Evolutionary conservation across 2,329 filamentous ascomycete species (phyloP).

Genomic region (Scleromitrula shiraiana): DNA sequence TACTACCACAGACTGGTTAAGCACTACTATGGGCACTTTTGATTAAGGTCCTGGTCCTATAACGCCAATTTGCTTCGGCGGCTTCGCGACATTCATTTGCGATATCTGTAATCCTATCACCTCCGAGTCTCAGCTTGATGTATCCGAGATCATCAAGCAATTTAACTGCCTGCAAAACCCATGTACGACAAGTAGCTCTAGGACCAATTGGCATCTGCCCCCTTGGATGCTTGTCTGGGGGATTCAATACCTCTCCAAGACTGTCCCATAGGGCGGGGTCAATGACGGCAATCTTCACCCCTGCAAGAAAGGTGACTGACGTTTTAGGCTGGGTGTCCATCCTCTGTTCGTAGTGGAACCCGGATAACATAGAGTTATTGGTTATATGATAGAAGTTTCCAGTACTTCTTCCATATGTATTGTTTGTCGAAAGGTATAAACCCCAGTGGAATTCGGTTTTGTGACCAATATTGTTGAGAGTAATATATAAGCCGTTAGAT

Average conservation of each 20-base stretch:
- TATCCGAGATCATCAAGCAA: not conserved
- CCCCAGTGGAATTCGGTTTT: not conserved
- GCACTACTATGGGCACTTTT: not conserved
- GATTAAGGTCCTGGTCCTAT: not conserved
- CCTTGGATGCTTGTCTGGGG: not conserved
- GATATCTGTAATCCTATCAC: not conserved
- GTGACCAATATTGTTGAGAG: not conserved
- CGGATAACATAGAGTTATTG: not conserved
- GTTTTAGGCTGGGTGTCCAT: not conserved
- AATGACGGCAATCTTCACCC: not conserved
- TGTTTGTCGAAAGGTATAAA: not conserved
- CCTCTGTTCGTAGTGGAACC: not conserved
- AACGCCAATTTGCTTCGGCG: not conserved
- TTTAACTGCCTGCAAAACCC: not conserved
- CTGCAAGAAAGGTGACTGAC: not conserved
- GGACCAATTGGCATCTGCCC: not conserved
- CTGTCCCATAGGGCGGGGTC: not conserved
- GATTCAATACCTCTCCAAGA: not conserved
- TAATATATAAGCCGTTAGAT: not conserved
- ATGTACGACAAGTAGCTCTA: not conserved
- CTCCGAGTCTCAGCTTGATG: not conserved
- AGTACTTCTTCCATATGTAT: not conserved
- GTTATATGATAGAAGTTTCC: not conserved
- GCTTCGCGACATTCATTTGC: not conserved
- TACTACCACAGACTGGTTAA: too few relatives aligned